Conservation (phyloP, 2,329 filamentous ascomycete species). For the Trichoderma lentiforme region DNA sequence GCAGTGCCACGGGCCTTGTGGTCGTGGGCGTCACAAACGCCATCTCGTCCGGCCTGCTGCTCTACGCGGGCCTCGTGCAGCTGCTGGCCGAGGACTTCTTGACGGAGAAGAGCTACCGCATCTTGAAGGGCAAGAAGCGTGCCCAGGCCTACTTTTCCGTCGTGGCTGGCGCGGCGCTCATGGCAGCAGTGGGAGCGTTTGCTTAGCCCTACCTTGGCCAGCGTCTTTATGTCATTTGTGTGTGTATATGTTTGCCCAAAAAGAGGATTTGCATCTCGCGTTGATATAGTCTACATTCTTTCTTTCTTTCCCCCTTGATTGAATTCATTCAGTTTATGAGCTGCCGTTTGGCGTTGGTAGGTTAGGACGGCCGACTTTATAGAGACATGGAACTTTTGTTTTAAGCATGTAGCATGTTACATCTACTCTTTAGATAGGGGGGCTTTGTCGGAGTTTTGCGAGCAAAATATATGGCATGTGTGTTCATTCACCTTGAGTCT, state of each 20-base stretch:
- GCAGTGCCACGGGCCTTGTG: slow-evolving; percentile 69
- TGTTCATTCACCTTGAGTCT: not conserved
- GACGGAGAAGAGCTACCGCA: slow-evolving; percentile 69
- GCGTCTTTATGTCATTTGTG: not conserved
- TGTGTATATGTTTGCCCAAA: not conserved
- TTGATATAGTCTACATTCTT: not conserved
- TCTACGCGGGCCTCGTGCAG: slow-evolving; percentile 82
- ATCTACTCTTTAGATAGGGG: not conserved
- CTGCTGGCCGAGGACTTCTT: slow-evolving; percentile 82
- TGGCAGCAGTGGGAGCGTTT: slow-evolving; percentile 72
- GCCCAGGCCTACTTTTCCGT: slow-evolving; percentile 63
- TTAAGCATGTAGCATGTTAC: not conserved
- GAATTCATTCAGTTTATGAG: not conserved
- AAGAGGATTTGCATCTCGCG: not conserved
- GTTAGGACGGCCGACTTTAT: not conserved
- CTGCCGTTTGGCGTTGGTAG: slow-evolving; percentile 13
- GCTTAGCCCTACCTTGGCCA: slow-evolving; percentile 41
- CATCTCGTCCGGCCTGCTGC: slow-evolving; percentile 72
- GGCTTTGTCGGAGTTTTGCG: not conserved
- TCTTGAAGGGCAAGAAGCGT: slow-evolving; percentile 59
- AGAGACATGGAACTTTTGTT: not conserved
- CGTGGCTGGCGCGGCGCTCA: slow-evolving; percentile 60
- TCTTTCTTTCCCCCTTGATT: not conserved
- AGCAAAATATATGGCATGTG: not conserved
- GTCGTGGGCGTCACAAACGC: slow-evolving; percentile 88